Percentiles rank a stretch among this genome's conserved stretches.
These are phyloP conservation scores for Tylopilus rubrobrunneus DNA, from an alignment of 768 basidiomycete species.

Conservation along the genomic window DNA sequence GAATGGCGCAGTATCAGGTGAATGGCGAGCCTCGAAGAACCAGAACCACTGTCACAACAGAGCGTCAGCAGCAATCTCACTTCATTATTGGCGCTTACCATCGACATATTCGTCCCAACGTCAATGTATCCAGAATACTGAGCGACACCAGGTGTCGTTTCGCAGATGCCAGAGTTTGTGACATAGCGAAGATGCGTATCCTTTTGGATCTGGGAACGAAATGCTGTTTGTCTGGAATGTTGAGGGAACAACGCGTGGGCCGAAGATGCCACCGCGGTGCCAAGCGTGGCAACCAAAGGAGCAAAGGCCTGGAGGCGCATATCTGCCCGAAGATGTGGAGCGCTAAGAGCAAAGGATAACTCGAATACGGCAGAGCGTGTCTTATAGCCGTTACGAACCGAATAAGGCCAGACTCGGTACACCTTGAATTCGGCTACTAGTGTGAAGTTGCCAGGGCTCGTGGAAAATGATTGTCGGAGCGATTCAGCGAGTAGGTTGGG, in stretches of 20 bases:
- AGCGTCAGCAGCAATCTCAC: neutral
- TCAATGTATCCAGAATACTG: slow-evolving; percentile 64
- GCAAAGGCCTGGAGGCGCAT: slow-evolving; percentile 14
- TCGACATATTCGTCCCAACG: slow-evolving; percentile 53
- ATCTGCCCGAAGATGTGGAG: neutral
- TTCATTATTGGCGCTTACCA: slow-evolving; percentile 35
- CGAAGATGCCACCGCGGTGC: neutral
- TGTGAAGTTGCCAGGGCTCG: too few species aligned
- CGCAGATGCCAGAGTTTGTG: slow-evolving; percentile 58
- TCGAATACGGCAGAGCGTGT: neutral
- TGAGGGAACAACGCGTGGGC: neutral
- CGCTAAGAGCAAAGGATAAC: neutral
- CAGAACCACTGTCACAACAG: slow-evolving; percentile 55
- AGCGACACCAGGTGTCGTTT: slow-evolving; percentile 57
- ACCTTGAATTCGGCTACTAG: too few species aligned
- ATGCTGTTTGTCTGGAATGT: neutral
- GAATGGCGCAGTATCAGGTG: slow-evolving; percentile 60
- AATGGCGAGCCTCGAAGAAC: slow-evolving; percentile 64
- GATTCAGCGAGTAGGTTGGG: too few species aligned
- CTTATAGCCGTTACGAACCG: neutral
- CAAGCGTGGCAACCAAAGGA: neutral
- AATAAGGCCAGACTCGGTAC: neutral
- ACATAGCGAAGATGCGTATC: slow-evolving; percentile 44
- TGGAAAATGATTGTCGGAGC: too few species aligned
- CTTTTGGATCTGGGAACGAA: slow-evolving; percentile 17